Evolutionary conservation across 2,329 filamentous ascomycete genomes (phyloP).

Genomic region (Ceratocystis cubensis): DNA sequence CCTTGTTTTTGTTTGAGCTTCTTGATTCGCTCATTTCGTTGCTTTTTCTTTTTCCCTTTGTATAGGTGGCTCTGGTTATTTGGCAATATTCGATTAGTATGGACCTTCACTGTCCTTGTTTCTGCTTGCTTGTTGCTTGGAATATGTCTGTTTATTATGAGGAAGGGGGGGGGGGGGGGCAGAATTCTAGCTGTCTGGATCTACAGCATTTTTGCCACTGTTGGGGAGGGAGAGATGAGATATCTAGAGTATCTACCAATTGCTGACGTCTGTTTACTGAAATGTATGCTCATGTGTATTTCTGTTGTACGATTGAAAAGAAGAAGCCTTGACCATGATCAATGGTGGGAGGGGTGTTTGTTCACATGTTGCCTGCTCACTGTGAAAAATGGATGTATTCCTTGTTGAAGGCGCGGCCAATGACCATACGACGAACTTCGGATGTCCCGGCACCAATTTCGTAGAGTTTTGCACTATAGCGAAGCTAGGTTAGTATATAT

Average conservation of each 20-base stretch:
- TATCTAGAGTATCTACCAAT: neutral
- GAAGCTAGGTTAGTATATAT: constrained; percentile 25
- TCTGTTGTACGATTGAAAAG: neutral
- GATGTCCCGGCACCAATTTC: constrained; percentile 96
- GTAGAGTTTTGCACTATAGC: constrained; percentile 57
- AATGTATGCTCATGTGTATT: neutral
- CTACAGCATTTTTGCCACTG: neutral
- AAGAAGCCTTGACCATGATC: neutral
- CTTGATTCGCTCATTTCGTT: neutral
- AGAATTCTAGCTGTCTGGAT: neutral
- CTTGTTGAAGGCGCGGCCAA: constrained; percentile 83
- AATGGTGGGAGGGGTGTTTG: neutral
- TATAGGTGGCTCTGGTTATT: neutral
- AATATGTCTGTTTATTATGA: no score
- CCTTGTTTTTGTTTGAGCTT: neutral
- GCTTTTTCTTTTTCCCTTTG: neutral
- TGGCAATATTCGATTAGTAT: no score
- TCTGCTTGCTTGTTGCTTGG: no score
- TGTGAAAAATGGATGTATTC: constrained; percentile 45
- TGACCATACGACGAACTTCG: constrained; percentile 87
- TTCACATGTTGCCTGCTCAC: neutral
- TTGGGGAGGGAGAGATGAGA: neutral
- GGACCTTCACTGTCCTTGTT: no score
- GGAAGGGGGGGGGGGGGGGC: neutral
- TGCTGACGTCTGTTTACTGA: neutral